Conservation (phyloP, 306 rosid genomes). For the Herpetospermum pedunculosum region DNA sequence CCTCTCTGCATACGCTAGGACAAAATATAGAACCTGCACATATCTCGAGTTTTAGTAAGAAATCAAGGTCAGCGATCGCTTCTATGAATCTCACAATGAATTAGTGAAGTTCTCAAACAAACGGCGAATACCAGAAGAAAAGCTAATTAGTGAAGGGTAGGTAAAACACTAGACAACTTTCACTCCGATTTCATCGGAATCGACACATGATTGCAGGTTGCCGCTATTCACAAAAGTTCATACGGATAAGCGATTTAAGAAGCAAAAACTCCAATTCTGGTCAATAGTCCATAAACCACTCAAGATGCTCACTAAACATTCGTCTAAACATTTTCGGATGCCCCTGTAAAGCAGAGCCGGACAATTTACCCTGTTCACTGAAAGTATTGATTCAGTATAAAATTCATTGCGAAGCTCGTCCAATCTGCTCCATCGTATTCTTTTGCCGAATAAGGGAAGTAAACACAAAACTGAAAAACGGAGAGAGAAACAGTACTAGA, state of each 20-base stretch:
- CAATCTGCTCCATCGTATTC: background rate
- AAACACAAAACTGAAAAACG: background rate
- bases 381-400: background rate
- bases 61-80: background rate
- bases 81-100: background rate
- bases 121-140: background rate
- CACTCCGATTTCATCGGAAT: background rate
- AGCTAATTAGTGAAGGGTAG: background rate
- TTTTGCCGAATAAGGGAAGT: background rate
- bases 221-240: background rate
- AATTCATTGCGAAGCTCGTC: background rate
- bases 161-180: background rate
- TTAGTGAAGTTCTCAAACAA: background rate
- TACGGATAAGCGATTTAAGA: background rate
- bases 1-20: constrained; percentile 26
- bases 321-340: background rate
- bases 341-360: background rate
- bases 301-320: background rate
- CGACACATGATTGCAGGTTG: background rate
- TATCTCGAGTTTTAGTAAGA: constrained; percentile 8
- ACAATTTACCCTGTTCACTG: background rate
- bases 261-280: background rate
- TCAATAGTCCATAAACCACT: background rate
- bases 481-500: background rate
- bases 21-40: constrained; percentile 44